Percentiles rank a stretch among this genome's conserved stretches.
phyloP scores from a whole-genome alignment of 805 yeast genomes.

The Yamadazyma sp. region DNA sequence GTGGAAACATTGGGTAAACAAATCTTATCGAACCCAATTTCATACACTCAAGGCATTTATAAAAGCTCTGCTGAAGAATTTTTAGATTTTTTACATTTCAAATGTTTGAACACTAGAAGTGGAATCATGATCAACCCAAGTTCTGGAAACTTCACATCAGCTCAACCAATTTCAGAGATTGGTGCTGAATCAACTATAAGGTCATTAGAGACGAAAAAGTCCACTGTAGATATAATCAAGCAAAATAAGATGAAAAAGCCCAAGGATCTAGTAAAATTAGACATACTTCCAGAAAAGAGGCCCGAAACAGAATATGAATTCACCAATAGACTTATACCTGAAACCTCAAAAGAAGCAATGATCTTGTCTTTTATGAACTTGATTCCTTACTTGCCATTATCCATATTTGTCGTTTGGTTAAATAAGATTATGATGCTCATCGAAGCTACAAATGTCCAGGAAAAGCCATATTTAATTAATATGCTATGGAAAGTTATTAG shows the following conservation, averaged over 20 bases:
- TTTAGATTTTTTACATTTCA: slow-evolving; percentile 38
- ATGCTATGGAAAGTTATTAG: slow-evolving; percentile 54
- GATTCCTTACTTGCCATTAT: slow-evolving; percentile 50
- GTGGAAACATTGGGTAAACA: slow-evolving; percentile 51
- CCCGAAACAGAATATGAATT: slow-evolving; percentile 17
- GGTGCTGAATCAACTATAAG: slow-evolving; percentile 34
- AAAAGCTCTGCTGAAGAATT: slow-evolving; percentile 30
- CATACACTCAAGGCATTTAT: slow-evolving; percentile 6
- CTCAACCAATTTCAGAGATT: slow-evolving; percentile 37
- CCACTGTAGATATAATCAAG: slow-evolving; percentile 20
- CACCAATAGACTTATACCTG: slow-evolving; percentile 26
- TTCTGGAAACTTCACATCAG: slow-evolving; percentile 23
- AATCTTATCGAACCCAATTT: slow-evolving; percentile 24
- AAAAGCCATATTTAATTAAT: slow-evolving; percentile 29
- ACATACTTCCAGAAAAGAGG: slow-evolving; percentile 10
- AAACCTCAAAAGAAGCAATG: slow-evolving; percentile 48
- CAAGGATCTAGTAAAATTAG: slow-evolving; percentile 21
- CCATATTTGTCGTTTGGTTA: slow-evolving; percentile 45
- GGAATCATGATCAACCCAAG: slow-evolving; percentile 21
- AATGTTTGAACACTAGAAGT: slow-evolving; percentile 35
- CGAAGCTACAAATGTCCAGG: slow-evolving; percentile 22
- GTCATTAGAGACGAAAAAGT: slow-evolving; percentile 20
- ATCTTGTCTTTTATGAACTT: slow-evolving; percentile 46
- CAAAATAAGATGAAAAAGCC: slow-evolving; percentile 33
- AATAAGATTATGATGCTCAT: slow-evolving; percentile 38